Conservation (phyloP, 2,329 filamentous ascomycete species). For the Colletotrichum chrysophilum region DNA sequence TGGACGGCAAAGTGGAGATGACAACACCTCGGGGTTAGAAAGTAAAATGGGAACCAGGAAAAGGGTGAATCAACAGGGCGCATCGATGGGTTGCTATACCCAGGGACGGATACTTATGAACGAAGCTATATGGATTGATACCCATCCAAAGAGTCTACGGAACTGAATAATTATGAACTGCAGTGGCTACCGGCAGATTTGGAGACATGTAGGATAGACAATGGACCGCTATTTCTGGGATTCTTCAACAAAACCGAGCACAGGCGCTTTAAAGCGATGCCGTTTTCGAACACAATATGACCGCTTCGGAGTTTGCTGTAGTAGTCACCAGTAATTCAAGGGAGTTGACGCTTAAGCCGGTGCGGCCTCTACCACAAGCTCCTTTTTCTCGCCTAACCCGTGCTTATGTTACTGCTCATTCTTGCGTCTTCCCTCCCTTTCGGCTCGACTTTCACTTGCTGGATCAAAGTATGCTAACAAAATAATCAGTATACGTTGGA, state of each 20-base stretch:
- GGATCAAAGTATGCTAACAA: constrained; percentile 35
- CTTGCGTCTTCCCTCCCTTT: background rate
- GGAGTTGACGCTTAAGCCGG: background rate
- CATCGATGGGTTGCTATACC: background rate
- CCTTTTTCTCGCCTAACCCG: background rate
- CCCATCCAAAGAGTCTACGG: background rate
- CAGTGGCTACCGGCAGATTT: background rate
- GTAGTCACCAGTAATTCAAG: background rate
- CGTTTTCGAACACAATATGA: background rate
- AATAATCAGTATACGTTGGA: background rate
- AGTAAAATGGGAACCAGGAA: background rate
- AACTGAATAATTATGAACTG: background rate
- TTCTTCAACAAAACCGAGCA: background rate
- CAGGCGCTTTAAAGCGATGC: background rate
- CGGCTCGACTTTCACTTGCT: constrained; percentile 30
- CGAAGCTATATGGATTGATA: background rate
- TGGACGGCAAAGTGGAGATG: background rate
- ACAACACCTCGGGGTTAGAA: background rate
- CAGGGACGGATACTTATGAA: background rate
- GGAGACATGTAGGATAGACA: background rate
- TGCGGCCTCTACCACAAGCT: background rate
- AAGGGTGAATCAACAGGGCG: background rate
- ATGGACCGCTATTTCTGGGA: background rate
- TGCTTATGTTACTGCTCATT: background rate
- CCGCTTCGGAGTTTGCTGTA: background rate